Conservation (phyloP, 2,329 filamentous ascomycete species). For the Drechslerella coelobrocha region DNA sequence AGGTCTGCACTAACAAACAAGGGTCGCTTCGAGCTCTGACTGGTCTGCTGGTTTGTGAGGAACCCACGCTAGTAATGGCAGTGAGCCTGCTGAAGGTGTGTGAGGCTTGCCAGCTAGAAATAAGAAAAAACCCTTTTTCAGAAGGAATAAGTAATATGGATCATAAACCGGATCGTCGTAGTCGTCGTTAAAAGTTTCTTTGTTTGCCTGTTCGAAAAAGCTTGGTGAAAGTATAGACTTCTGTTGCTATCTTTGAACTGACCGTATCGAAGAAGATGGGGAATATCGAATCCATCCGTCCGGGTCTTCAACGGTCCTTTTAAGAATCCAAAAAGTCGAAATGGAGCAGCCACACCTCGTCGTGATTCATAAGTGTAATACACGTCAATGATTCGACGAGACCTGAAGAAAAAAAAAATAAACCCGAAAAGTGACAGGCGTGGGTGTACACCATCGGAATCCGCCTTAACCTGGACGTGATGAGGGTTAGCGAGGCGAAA, state of each 20-base stretch:
- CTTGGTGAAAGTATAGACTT: conserved; percentile 12
- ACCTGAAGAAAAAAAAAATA: conserved; percentile 7
- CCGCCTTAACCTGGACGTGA: conserved; percentile 49
- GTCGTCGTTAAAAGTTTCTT: conserved; percentile 49
- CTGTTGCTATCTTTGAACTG: conserved; percentile 10
- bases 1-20: conserved; percentile 44
- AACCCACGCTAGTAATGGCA: conserved; percentile 46
- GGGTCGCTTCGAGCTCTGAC: conserved; percentile 49
- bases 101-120: conserved; percentile 48
- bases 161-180: conserved; percentile 19
- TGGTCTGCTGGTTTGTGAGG: conserved; percentile 42
- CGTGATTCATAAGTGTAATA: conserved; percentile 40
- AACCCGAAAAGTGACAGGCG: conserved; percentile 44
- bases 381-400: conserved; percentile 50
- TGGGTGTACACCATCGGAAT: conserved; percentile 47
- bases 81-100: conserved; percentile 38
- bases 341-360: conserved; percentile 45
- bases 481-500: conserved; percentile 48
- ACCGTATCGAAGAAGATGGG: conserved; percentile 43
- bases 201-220: conserved; percentile 38
- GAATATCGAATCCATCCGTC: conserved; percentile 45
- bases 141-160: conserved; percentile 50
- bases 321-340: conserved; percentile 37
- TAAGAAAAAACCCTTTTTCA: conserved; percentile 45
- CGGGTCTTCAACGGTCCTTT: conserved; percentile 44